Base-by-base conservation (phyloP, 2,329 filamentous ascomycete species). In the Aspergillus hiratsukae region DNA sequence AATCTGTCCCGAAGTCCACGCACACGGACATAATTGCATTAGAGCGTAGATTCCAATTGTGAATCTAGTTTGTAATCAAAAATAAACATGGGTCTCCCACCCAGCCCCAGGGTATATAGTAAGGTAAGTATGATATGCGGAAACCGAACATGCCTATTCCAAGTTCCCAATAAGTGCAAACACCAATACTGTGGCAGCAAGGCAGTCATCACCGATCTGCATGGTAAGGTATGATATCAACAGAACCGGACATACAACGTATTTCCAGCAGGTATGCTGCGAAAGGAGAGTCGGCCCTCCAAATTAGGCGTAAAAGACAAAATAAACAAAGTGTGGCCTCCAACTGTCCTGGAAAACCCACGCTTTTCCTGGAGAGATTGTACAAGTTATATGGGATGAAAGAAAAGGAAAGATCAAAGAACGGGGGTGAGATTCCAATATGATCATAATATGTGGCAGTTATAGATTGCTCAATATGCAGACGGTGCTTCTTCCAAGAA, bases 81-180 rank as follows among this genome's bases (percentile, higher is more conserved):
- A 23, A 25, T 17, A 46, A 25, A 46, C n/a, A 43, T 55, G 66
- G 66, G 59, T 58, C 61, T 58, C 66, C 64, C 63, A 57, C 49
- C 58, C 58, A 58, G 62, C 58, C 62, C 60, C 53, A 63, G 67
- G 64, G 65, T 69, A 67, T 68, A 51, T 52, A 56, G 23, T 51
- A 56, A 53, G 63, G 23, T 51, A 56, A 53, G 63, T 63, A 58
- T 61, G 54, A 58, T 58, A 51, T 61, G 59, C 46, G 57, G 57
- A 29, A 21, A 35, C 40, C 11, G 23, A 46, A 27, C 6, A 21
- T 14, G 21, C 21, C 21, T 46, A 23, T 46, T 25, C 43, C 43
- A 46, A 25, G 43, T 23, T 19, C 23, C 23, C 45, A 28, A 14
- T 19, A 54, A 54, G n/a, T 23, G 21, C 28, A 40, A 49, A 27